phyloP scores from a whole-genome alignment of 768 basidiomycete species.

The Boletellus sp. region DNA sequence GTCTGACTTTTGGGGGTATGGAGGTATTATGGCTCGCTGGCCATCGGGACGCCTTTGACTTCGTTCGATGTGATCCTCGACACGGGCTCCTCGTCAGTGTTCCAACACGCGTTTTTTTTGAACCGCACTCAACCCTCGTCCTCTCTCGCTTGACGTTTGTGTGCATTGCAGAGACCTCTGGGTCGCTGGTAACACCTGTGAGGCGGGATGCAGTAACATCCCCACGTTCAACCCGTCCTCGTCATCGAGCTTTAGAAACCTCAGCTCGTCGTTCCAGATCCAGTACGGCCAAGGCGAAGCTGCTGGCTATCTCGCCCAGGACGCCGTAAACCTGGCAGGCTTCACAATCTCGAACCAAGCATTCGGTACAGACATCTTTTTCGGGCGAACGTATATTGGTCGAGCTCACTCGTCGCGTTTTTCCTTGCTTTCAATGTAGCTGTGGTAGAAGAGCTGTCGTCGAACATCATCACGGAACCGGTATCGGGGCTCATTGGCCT shows the following conservation, averaged over 20 bases:
- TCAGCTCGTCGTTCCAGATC: slow-evolving; percentile 37
- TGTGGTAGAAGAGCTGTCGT: slow-evolving; percentile 38
- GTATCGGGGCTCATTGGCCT: slow-evolving; percentile 55
- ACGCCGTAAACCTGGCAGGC: slow-evolving; percentile 50
- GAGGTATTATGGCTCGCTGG: slow-evolving; percentile 38
- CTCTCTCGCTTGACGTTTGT: slow-evolving; percentile 12
- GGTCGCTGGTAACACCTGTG: slow-evolving; percentile 39
- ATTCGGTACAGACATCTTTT: slow-evolving; percentile 31
- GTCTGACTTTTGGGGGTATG: background rate
- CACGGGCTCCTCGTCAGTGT: slow-evolving; percentile 42
- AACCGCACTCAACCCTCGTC: background rate
- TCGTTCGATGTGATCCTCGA: slow-evolving; percentile 50
- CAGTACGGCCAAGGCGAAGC: slow-evolving; percentile 49
- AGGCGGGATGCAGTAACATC: slow-evolving; percentile 28
- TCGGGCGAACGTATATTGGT: background rate
- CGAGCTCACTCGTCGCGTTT: too few relatives aligned
- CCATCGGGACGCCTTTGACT: slow-evolving; percentile 44
- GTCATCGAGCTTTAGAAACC: slow-evolving; percentile 37
- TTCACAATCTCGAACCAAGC: slow-evolving; percentile 46
- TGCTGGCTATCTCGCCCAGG: slow-evolving; percentile 40
- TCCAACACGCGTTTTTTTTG: background rate
- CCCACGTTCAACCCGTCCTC: slow-evolving; percentile 32
- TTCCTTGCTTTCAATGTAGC: slow-evolving; percentile 20
- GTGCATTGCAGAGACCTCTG: slow-evolving; percentile 44
- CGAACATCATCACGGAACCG: slow-evolving; percentile 39